Conservation (phyloP, 2,329 filamentous ascomycete genomes). For the Sarocladium brachiariae region DNA sequence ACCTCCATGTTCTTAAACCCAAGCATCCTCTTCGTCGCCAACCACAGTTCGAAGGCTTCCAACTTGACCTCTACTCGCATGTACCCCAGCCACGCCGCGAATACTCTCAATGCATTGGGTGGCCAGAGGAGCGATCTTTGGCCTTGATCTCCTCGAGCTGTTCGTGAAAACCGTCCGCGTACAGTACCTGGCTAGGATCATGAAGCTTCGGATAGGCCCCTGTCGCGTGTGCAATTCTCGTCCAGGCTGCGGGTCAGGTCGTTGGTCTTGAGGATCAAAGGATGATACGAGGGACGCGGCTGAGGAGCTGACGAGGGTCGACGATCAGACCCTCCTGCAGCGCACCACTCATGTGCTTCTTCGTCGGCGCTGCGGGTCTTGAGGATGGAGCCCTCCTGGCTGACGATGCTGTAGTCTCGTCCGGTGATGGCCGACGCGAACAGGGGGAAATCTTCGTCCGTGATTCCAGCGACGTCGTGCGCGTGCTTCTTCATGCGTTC, state of each 20-base stretch:
- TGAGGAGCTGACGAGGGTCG: constrained; percentile 80
- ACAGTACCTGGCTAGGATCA: constrained; percentile 64
- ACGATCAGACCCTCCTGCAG: constrained; percentile 83
- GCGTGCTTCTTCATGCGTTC: constrained; percentile 80
- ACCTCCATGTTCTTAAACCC: constrained; percentile 25
- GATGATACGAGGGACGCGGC: constrained; percentile 85
- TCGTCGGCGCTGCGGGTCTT: constrained; percentile 63
- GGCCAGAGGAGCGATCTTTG: constrained; percentile 53
- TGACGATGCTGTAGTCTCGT: constrained; percentile 76
- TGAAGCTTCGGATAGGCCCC: constrained; percentile 57
- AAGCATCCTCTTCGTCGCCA: constrained; percentile 44
- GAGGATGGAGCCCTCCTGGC: constrained; percentile 48
- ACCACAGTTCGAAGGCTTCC: constrained; percentile 56
- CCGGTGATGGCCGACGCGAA: constrained; percentile 97
- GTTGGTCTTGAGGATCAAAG: constrained; percentile 96
- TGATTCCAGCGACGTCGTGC: constrained; percentile 80
- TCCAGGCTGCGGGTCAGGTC: constrained; percentile 91
- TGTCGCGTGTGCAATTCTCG: constrained; percentile 75
- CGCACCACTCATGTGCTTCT: constrained; percentile 78
- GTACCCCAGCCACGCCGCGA: constrained; percentile 52
- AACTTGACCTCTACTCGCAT: constrained; percentile 57
- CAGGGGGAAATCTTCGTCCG: constrained; percentile 83
- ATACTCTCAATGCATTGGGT: constrained; percentile 44
- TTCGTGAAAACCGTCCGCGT: constrained; percentile 60
- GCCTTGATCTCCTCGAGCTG: constrained; percentile 50